Percentiles rank a stretch among this genome's conserved stretches.
phyloP scores from a whole-genome alignment of 2,329 filamentous ascomycete species.

The Verticillium albo-atrum region DNA sequence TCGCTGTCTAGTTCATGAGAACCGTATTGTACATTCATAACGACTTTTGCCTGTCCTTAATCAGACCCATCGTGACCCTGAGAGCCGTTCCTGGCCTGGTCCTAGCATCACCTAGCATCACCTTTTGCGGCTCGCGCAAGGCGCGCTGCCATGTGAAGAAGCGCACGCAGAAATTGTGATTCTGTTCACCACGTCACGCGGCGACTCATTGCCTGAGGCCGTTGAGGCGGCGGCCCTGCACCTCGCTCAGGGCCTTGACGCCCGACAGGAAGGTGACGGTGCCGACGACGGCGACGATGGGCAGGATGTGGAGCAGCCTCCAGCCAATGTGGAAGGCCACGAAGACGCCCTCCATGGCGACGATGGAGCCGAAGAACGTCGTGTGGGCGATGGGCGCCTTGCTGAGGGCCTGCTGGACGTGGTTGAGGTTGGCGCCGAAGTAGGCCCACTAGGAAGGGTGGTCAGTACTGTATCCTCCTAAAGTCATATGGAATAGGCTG shows the following conservation, averaged over 20 bases:
- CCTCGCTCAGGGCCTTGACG: conserved; percentile 84
- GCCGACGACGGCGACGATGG: conserved; percentile 64
- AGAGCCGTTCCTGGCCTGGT: neutral
- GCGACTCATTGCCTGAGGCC: conserved; percentile 51
- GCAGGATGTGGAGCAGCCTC: conserved; percentile 88
- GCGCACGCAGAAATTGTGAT: neutral
- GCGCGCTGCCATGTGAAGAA: neutral
- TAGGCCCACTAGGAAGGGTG: conserved; percentile 61
- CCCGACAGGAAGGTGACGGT: conserved; percentile 78
- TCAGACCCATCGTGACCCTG: neutral
- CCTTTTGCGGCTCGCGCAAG: neutral
- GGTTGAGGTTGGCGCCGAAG: conserved; percentile 78
- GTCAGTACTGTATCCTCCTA: conserved; percentile 3
- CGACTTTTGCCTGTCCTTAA: neutral
- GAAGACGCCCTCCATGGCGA: conserved; percentile 87
- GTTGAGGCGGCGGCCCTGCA: conserved; percentile 80
- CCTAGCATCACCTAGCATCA: no score
- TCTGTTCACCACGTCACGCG: neutral
- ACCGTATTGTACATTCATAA: neutral
- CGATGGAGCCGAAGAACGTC: conserved; percentile 80
- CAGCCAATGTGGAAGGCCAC: conserved; percentile 90
- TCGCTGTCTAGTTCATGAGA: neutral
- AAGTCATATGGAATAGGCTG: neutral
- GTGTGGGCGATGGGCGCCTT: conserved; percentile 75
- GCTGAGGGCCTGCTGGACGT: conserved; percentile 70